phyloP scores from a whole-genome alignment of 345 rosid genomes.

The Draba incana region DNA sequence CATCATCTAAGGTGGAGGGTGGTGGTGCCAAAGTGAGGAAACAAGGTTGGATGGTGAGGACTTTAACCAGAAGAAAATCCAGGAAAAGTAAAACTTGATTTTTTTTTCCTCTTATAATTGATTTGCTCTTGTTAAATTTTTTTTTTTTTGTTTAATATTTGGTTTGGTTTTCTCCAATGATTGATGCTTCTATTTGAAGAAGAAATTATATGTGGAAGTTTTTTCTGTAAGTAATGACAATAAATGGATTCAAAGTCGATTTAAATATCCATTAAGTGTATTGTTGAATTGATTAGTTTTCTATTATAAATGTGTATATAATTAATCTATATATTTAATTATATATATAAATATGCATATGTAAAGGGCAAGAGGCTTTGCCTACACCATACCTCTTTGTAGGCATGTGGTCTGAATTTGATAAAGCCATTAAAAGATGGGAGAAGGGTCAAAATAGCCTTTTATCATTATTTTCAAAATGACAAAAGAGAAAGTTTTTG shows the following conservation, averaged over 20 bases:
- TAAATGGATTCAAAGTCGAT: constrained; percentile 27
- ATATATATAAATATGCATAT: background rate
- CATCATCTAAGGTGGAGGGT: constrained; percentile 64
- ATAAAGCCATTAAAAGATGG: constrained; percentile 47
- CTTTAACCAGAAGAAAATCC: constrained; percentile 72
- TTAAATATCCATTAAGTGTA: constrained; percentile 1
- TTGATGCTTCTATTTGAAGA: constrained; percentile 34
- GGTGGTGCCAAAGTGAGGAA: constrained; percentile 76
- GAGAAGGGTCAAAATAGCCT: constrained; percentile 53
- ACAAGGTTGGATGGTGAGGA: constrained; percentile 77
- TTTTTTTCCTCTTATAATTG: background rate
- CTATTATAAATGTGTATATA: background rate
- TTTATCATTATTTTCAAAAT: constrained; percentile 34
- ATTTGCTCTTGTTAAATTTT: background rate
- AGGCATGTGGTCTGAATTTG: constrained; percentile 44
- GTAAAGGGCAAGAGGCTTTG: constrained; percentile 34
- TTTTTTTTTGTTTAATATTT: constrained; percentile 28
- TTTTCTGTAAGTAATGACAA: constrained; percentile 38
- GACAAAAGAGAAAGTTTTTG: constrained; percentile 33
- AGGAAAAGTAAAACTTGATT: constrained; percentile 44
- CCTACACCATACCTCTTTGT: constrained; percentile 39
- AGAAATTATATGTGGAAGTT: constrained; percentile 23
- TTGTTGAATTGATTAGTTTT: constrained; percentile 2
- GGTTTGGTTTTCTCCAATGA: constrained; percentile 34
- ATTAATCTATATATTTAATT: background rate